phyloP scores from a whole-genome alignment of 2,329 filamentous ascomycete species.

The Rutstroemia sp. region DNA sequence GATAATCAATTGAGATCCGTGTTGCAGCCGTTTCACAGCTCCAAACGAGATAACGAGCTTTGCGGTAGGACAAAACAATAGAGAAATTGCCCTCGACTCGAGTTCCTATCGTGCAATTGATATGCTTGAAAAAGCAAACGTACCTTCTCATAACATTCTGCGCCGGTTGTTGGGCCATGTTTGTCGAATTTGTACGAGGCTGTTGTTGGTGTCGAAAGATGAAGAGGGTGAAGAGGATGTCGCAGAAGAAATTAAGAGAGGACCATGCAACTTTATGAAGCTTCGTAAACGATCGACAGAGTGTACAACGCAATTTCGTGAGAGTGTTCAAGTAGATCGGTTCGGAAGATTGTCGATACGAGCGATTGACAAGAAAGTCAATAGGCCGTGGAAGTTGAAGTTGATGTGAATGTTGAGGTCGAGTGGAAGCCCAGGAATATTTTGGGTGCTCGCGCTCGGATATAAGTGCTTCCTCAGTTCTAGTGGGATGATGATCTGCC shows the following conservation, averaged over 20 bases:
- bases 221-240: not conserved
- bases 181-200: slow-evolving; percentile 1
- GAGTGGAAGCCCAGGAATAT: not conserved
- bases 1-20: not conserved
- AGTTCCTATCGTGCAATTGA: not conserved
- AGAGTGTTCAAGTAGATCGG: slow-evolving; percentile 6
- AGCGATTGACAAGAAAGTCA: slow-evolving; percentile 10
- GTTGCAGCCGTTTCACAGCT: not conserved
- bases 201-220: not conserved
- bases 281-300: slow-evolving; percentile 5
- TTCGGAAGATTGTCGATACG: slow-evolving; percentile 19
- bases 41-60: not conserved
- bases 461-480: not conserved
- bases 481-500: not conserved
- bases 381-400: not conserved
- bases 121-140: slow-evolving; percentile 11
- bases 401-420: not conserved
- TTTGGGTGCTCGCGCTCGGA: not conserved
- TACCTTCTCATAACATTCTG: slow-evolving; percentile 40
- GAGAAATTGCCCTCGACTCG: not conserved
- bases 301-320: not conserved
- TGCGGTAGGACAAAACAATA: not conserved
- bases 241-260: slow-evolving; percentile 4
- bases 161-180: slow-evolving; percentile 28
- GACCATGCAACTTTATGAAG: slow-evolving; percentile 20